These are phyloP conservation scores for Aureobasidium sp. DNA, from an alignment of 2,329 filamentous ascomycete genomes.

Conservation along the genomic window DNA sequence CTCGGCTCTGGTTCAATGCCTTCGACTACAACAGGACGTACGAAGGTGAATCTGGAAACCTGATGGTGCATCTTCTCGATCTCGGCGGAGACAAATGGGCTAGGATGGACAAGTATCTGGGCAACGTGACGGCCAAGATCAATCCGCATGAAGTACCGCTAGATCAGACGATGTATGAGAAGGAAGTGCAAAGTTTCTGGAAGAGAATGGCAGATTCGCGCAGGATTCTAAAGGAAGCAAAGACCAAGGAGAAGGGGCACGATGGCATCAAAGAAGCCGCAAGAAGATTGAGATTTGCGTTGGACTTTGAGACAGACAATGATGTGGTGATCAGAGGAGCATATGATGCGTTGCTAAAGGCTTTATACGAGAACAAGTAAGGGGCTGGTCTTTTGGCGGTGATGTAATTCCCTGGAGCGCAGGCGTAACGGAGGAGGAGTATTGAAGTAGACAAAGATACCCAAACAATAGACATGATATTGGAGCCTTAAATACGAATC, in stretches of 20 bases:
- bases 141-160: constrained; percentile 18
- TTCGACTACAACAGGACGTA: constrained; percentile 29
- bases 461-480: neutral
- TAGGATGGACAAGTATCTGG: constrained; percentile 21
- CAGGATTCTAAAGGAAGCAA: constrained; percentile 10
- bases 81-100: constrained; percentile 22
- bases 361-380: constrained; percentile 9
- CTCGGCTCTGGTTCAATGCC: constrained; percentile 24
- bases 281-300: neutral
- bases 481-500: neutral
- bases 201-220: constrained; percentile 17
- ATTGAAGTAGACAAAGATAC: neutral
- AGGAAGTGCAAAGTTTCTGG: constrained; percentile 22
- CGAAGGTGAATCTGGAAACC: constrained; percentile 26
- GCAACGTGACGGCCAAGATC: constrained; percentile 12
- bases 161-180: constrained; percentile 21
- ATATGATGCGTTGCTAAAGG: neutral
- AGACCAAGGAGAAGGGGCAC: constrained; percentile 7
- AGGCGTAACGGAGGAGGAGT: neutral
- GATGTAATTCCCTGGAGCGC: neutral
- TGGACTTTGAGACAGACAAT: constrained; percentile 13
- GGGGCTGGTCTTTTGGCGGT: neutral
- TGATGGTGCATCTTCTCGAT: constrained; percentile 23
- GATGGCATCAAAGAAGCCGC: constrained; percentile 2
- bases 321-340: neutral